Base-by-base conservation (phyloP, 1,284 basidiomycete genomes). In the Sporisorium iseilematis-ciliati region DNA sequence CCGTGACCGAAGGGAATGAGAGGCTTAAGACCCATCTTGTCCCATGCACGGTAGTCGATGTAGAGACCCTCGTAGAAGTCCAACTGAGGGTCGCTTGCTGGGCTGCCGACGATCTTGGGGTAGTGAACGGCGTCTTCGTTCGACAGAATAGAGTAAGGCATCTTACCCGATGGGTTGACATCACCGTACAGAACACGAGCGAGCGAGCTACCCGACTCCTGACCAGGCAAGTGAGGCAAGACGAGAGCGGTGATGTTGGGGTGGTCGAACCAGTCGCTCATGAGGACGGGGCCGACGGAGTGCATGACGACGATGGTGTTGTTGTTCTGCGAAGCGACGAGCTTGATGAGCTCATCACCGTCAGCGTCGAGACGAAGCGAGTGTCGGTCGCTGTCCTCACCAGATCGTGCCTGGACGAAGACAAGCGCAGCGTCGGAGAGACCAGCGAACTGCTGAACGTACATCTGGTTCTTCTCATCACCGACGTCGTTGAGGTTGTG, bases 281-380 rank as follows among this genome's bases (percentile, higher is more conserved):
- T 69, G 23, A 81, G 59, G 38, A 80, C 73, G 38, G 72, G 64
- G 11, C 63, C 60, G 49, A 69, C 72, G 55, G 90, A 90, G 86
- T 95, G 91, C 23, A 91, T 88, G 38, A 95, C 88, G 18, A 95
- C 93, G 49, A 95, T 89, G 0, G 92, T 93, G 86, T 95, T 94
- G 77, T 88, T 89, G 77, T 81, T 81, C 25, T 74, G 70, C 11
- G 75, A 66, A 3, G 86, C 84, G 21, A 86, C 84, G 7, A 18
- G 84, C 85, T 26, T 86, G 82, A 63, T 82, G 8, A 87, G 42
- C 83, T 85, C 49, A 77, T 85, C 31, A 78, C 85, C 56, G 18
- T 82, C 82, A 14, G 83, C 79, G 53, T 85, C 84, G 26, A 87
- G 78, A 23, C 75, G 31, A 10, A 88, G 75, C 21, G 84, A 74